Conservation (phyloP, 768 basidiomycete genomes). For the Xerocomus brunneocitrinus region DNA sequence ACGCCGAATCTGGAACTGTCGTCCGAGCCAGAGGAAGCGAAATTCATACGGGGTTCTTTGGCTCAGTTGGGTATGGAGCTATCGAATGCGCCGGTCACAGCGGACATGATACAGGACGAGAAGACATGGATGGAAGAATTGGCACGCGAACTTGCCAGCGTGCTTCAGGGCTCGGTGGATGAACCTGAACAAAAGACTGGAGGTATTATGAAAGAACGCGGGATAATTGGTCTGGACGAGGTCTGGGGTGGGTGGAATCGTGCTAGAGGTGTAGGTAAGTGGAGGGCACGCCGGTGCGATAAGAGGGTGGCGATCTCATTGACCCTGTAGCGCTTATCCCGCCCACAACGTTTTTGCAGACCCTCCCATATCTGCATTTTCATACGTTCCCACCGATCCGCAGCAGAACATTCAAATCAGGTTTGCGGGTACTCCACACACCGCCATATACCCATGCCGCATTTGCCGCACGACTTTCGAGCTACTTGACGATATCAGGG, state of each 20-base stretch:
- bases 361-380: conserved; percentile 59
- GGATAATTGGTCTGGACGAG: conserved; percentile 84
- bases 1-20: conserved; percentile 33
- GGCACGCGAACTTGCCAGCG: conserved; percentile 71
- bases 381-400: conserved; percentile 67
- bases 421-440: conserved; percentile 79
- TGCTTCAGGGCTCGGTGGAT: conserved; percentile 51
- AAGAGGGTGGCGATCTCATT: background rate
- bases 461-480: conserved; percentile 63
- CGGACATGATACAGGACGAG: conserved; percentile 85
- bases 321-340: conserved; percentile 73
- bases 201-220: conserved; percentile 75
- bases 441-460: conserved; percentile 65
- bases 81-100: conserved; percentile 74
- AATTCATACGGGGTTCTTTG: conserved; percentile 83
- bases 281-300: background rate
- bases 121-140: conserved; percentile 73
- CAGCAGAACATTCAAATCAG: conserved; percentile 64
- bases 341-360: conserved; percentile 78
- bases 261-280: conserved; percentile 79
- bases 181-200: conserved; percentile 20
- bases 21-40: conserved; percentile 75
- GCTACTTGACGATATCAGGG: conserved; percentile 47
- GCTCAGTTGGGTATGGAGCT: conserved; percentile 85
- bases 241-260: conserved; percentile 96